Evolutionary conservation across 2,329 filamentous ascomycete species (phyloP).

Genomic region (Xylaria sp.): DNA sequence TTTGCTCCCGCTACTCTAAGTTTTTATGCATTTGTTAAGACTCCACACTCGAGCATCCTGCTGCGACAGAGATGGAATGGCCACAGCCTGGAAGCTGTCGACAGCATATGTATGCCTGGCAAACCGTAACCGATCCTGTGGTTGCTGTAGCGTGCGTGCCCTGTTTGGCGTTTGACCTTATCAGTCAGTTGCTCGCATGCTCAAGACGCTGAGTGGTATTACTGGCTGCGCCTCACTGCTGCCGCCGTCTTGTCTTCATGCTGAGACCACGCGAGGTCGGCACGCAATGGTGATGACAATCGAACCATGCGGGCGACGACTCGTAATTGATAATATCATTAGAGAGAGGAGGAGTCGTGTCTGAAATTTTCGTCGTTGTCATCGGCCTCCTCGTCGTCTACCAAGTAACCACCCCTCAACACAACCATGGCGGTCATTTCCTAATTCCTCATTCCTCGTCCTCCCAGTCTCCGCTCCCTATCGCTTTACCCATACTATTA

Average conservation of each 20-base stretch:
- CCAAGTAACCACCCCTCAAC: neutral
- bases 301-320: slow-evolving; percentile 12
- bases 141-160: slow-evolving; percentile 13
- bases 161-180: slow-evolving; percentile 6
- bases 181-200: slow-evolving; percentile 28
- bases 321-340: slow-evolving; percentile 6
- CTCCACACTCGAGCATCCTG: slow-evolving; percentile 24
- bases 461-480: slow-evolving; percentile 18
- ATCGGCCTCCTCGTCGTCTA: neutral
- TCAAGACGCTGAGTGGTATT: slow-evolving; percentile 1
- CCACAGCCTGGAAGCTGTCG: slow-evolving; percentile 15
- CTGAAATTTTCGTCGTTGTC: slow-evolving; percentile 20
- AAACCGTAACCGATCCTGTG: slow-evolving; percentile 10
- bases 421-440: slow-evolving; percentile 20
- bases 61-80: slow-evolving; percentile 22
- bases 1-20: slow-evolving; percentile 21
- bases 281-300: slow-evolving; percentile 2
- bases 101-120: slow-evolving; percentile 11
- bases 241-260: neutral
- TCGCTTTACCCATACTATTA: slow-evolving; percentile 3
- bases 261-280: slow-evolving; percentile 4
- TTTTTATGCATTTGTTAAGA: slow-evolving; percentile 20
- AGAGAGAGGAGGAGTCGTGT: neutral
- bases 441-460: slow-evolving; percentile 17
- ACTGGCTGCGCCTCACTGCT: slow-evolving; percentile 7